Conservation (phyloP, 352 stramenopile genomes). For the Aphanomyces cochlioides region DNA sequence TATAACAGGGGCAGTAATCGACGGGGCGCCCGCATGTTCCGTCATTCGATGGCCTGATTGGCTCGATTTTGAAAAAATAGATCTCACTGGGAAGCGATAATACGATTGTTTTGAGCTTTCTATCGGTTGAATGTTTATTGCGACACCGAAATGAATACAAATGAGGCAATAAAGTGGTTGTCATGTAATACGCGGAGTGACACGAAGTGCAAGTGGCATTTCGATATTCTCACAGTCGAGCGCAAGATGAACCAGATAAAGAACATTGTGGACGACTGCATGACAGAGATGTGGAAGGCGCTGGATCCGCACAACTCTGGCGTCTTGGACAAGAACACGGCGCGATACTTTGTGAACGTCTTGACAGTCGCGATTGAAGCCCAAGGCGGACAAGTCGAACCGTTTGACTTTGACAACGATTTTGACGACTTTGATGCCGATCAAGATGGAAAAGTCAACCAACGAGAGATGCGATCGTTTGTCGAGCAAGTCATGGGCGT, state of each 20-base stretch:
- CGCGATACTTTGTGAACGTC: constrained; percentile 4
- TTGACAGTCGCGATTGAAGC: constrained; percentile 2
- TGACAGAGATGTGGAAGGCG: constrained; percentile 14
- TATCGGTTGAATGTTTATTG: too few relatives aligned
- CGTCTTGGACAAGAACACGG: constrained; percentile 5
- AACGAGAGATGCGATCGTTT: constrained; percentile 14
- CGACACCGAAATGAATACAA: too few relatives aligned
- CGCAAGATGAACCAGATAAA: constrained; percentile 15
- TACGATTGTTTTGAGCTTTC: too few relatives aligned
- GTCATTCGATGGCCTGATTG: too few relatives aligned
- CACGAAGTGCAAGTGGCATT: too few relatives aligned
- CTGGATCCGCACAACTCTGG: neutral
- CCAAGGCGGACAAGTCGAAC: constrained; percentile 14
- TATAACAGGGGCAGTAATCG: too few relatives aligned
- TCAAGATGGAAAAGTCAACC: neutral
- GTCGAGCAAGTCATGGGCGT: constrained; percentile 17
- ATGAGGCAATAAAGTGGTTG: too few relatives aligned
- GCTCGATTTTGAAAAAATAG: too few relatives aligned
- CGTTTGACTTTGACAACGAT: constrained; percentile 22
- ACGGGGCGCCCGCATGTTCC: too few relatives aligned
- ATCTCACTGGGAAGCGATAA: too few relatives aligned
- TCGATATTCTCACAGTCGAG: too few relatives aligned
- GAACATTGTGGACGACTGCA: constrained; percentile 8
- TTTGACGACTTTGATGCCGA: constrained; percentile 20
- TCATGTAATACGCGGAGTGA: too few relatives aligned